Evolutionary conservation across 257 asterid species (phyloP), one percentile per base, ranked within the genome.

Genomic region (Solanum rostratum): DNA sequence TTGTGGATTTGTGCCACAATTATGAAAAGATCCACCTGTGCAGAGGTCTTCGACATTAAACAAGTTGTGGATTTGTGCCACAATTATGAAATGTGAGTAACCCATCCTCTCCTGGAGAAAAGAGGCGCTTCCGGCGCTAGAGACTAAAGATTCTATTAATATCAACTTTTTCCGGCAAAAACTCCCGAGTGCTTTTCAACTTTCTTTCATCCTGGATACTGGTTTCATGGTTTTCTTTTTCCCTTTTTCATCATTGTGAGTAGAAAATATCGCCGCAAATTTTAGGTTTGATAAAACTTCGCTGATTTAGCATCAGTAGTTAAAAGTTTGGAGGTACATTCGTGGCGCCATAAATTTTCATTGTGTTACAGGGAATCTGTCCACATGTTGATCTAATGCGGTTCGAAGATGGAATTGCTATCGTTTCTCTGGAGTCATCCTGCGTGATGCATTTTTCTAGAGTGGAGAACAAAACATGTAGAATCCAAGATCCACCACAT

Each of bases 381-480:
- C 94, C 97, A 5, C 99, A 96, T 80, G 97, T 96, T 80, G 99
- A 96, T 87, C 97, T 95, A 39, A 86, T 93, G 98, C 89, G 97
- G 18, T 95, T 95, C 59, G 97, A 94, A 59, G 99, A 96, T 81
- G 99, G 98, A 46, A 96, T 96, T 62, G 97, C 99, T 52, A 88
- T 95, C 10, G 68, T 95, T 81, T 93, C 98, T 6, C 80, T 95
- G 91, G 97, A 93, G 71, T 95, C 98, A 11, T 84, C 95, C 27
- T 93, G 98, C 16, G 92, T 95, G 19, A 95, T 96, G 98, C 98
- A 90, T 86, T 96, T 96, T 53, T 89, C 88, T 84, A 86, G 84
- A 29, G 94, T 79, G 27, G 90, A 85, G 45, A 86, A 54, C 53
- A 88, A 79, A 39, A 45, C 18, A 43, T n/a, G n/a, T n/a, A 79